Conservation (phyloP, 306 rosid species). For the Bauhinia variegata region DNA sequence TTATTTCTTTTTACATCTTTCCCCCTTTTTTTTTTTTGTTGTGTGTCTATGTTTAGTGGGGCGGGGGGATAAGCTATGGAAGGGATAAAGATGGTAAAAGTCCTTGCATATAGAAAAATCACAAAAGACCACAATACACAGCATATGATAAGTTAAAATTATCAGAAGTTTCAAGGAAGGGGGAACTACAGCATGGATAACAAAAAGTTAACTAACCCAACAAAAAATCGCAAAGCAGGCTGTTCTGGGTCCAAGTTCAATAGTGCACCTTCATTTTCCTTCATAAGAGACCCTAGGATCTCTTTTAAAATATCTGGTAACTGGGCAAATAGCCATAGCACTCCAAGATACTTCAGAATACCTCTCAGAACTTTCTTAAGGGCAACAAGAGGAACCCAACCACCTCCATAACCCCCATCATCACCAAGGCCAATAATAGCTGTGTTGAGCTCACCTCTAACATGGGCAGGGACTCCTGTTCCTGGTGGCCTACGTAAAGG, state of each 20-base stretch:
- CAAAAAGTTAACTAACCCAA: conserved; percentile 69
- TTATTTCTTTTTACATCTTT: neutral
- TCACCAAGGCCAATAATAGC: conserved; percentile 99
- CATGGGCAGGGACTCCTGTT: conserved; percentile 93
- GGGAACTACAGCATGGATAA: neutral
- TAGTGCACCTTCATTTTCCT: conserved; percentile 97
- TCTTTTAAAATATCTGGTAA: conserved; percentile 92
- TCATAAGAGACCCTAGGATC: conserved; percentile 92
- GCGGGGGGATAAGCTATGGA: neutral
- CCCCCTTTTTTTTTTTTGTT: too few relatives aligned
- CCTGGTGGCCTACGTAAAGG: conserved; percentile 86
- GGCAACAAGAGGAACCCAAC: conserved; percentile 99
- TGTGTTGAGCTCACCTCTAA: conserved; percentile 94
- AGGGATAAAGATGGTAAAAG: neutral
- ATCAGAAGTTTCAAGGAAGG: neutral
- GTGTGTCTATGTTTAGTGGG: neutral
- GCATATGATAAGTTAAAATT: neutral
- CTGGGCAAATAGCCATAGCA: conserved; percentile 97
- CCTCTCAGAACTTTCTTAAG: conserved; percentile 97
- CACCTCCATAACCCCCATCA: conserved; percentile 99
- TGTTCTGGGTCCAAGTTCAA: conserved; percentile 97
- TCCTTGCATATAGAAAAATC: conserved; percentile 11
- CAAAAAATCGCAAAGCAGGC: conserved; percentile 97
- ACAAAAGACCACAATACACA: neutral
- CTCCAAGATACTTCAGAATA: conserved; percentile 98